These are phyloP conservation scores for Arthrobotrys pseudoclavata DNA, from an alignment of 2,329 filamentous ascomycete species.

Conservation along the genomic window DNA sequence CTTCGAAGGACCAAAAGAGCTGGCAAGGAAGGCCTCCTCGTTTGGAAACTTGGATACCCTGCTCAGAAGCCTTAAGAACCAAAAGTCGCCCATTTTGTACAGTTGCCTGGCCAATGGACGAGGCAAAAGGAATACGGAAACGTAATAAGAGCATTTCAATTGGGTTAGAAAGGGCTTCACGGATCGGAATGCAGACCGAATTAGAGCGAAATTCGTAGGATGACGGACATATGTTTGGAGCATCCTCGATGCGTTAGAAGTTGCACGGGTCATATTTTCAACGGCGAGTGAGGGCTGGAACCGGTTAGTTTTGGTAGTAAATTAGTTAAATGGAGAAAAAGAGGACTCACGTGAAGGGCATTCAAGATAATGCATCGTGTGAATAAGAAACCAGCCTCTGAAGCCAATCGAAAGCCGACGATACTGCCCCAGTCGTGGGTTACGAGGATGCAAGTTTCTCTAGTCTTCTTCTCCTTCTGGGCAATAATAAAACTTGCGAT, in stretches of 20 bases:
- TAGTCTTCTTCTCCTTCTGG: constrained; percentile 48
- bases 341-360: constrained; percentile 33
- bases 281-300: constrained; percentile 35
- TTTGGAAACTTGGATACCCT: constrained; percentile 35
- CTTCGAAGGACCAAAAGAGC: constrained; percentile 32
- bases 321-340: not conserved
- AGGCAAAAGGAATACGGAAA: constrained; percentile 45
- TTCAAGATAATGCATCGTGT: constrained; percentile 53
- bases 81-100: constrained; percentile 57
- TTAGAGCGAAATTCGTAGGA: constrained; percentile 44
- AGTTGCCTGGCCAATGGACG: constrained; percentile 41
- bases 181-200: constrained; percentile 50
- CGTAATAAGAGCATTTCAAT: constrained; percentile 47
- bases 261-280: constrained; percentile 49
- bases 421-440: constrained; percentile 58
- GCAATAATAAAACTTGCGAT: constrained; percentile 49
- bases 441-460: constrained; percentile 50
- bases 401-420: constrained; percentile 49
- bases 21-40: constrained; percentile 51
- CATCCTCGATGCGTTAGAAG: constrained; percentile 47
- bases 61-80: constrained; percentile 38
- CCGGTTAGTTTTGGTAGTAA: not conserved
- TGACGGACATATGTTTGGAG: constrained; percentile 44
- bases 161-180: constrained; percentile 42
- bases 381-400: constrained; percentile 53